Base-by-base conservation (phyloP, 1,139 yeast genomes). In the Yamadazyma sp. region DNA sequence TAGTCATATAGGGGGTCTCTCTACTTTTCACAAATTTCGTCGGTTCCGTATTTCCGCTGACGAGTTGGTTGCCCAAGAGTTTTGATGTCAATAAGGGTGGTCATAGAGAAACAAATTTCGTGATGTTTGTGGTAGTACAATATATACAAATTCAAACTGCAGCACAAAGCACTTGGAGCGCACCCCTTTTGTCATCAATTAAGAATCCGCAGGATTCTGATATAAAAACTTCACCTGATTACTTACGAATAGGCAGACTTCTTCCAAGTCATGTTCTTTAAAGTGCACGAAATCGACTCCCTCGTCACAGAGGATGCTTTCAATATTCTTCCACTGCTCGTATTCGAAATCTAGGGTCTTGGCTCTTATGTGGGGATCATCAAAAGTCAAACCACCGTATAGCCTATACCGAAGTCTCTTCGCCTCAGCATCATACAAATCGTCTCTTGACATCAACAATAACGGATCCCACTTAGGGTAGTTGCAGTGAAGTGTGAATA, bases 401-500 rank as follows among this genome's bases (percentile, higher is more conserved):
- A 66, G 39, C 41, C 65, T 54, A 43, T 62, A 62, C 34, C 57
- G 63, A 32, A 66, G 44, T 32, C 46, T 52, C 20, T 54, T 47
- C 6, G 53, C 46, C 12, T 52, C 56, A n/a, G 40, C 23, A 43
- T 67, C 71, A 38, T 44, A 65, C 10, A 67, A 43, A 20, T 58
- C 61, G 3, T 53, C 57, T 33, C 57, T 53, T 5, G 41, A 42
- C 51, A 58, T 54, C 17, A 61, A 52, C 23, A 48, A 50, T 4
- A 55, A 27, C 2, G 73, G 73, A 42, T 67, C 71, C 21, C 67
- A 42, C 42, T 67, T 67, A 1, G 73, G 73, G 40, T 51, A 62
- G 43, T 67, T 67, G 44, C 72, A 66, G 47, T 67, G 73, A 23
- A 67, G 40, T 2, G 70, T 45, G 37, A 64, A 65, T n/a, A 63